These are phyloP conservation scores for Linanthus parryae DNA, from an alignment of 148 eudicot species.

Conservation along the genomic window DNA sequence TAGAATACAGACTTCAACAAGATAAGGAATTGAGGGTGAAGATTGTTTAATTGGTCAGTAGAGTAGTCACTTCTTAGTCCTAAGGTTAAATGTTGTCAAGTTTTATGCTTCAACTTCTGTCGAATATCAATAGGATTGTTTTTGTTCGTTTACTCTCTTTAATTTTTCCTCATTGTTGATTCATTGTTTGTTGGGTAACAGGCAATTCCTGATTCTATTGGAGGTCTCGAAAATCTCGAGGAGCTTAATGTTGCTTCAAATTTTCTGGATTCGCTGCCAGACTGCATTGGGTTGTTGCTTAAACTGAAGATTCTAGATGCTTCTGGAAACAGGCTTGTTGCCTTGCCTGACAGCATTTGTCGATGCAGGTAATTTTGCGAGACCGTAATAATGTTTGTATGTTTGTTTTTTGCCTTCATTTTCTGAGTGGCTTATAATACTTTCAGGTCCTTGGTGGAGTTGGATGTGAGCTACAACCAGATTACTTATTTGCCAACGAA, in stretches of 20 bases:
- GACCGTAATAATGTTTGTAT: not conserved
- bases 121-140: too few relatives aligned
- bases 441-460: slow-evolving; percentile 29
- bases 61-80: too few relatives aligned
- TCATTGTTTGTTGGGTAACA: slow-evolving; percentile 7
- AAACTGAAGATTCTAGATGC: slow-evolving; percentile 34
- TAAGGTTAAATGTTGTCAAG: too few relatives aligned
- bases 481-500: slow-evolving; percentile 28
- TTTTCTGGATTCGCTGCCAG: slow-evolving; percentile 38
- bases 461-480: slow-evolving; percentile 33
- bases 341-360: slow-evolving; percentile 41
- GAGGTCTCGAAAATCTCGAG: slow-evolving; percentile 27
- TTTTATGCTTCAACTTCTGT: too few relatives aligned
- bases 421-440: not conserved
- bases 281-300: slow-evolving; percentile 37
- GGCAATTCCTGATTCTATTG: slow-evolving; percentile 40
- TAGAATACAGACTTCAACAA: too few relatives aligned
- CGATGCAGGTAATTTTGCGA: slow-evolving; percentile 33
- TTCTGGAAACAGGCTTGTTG: slow-evolving; percentile 34
- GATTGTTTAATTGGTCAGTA: too few relatives aligned
- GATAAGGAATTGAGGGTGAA: too few relatives aligned
- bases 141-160: too few relatives aligned
- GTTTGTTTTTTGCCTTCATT: not conserved
- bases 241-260: slow-evolving; percentile 39
- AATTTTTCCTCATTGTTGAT: not conserved